phyloP scores from a whole-genome alignment of 371 early-diverging fungal species.

The Syncephalastrum sp. region DNA sequence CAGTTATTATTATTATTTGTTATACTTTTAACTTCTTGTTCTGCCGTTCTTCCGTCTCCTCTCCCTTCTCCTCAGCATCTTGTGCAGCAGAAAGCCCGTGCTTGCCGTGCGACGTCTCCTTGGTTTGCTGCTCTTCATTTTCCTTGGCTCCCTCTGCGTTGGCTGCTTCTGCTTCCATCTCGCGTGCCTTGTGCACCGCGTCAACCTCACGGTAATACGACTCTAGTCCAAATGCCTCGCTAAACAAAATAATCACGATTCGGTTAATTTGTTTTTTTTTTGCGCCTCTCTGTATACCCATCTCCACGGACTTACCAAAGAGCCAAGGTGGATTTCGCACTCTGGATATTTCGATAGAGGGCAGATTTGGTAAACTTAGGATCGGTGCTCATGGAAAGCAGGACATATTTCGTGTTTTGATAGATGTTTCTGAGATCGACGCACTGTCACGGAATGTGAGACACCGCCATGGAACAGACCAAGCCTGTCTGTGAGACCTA shows the following conservation, averaged over 20 bases:
- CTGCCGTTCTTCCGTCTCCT: no score
- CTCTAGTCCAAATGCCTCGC: slow-evolving; percentile 41
- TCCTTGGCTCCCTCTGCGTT: background rate
- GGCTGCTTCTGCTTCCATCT: slow-evolving; percentile 8
- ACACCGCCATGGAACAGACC: background rate
- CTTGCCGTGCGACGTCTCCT: background rate
- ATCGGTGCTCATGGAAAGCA: slow-evolving; percentile 81
- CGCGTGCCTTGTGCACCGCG: slow-evolving; percentile 25
- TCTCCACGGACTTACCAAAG: slow-evolving; percentile 36
- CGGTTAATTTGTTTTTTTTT: background rate
- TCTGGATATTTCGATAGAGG: slow-evolving; percentile 43
- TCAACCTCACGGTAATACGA: slow-evolving; percentile 35
- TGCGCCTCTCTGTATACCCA: background rate
- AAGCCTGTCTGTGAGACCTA: slow-evolving; percentile 12
- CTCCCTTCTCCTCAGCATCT: no score
- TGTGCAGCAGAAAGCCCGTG: background rate
- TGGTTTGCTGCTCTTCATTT: background rate
- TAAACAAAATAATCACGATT: slow-evolving; percentile 1
- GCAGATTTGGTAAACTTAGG: slow-evolving; percentile 50
- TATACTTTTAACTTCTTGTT: no score
- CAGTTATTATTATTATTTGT: no score
- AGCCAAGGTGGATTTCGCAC: slow-evolving; percentile 51
- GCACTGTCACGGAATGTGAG: slow-evolving; percentile 15
- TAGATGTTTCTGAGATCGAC: slow-evolving; percentile 69
- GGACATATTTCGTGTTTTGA: slow-evolving; percentile 86